Percentiles rank a stretch among this genome's conserved stretches.
Conservation (phyloP, 495 filamentous ascomycete species). For the Rhizodiscina lignyota region DNA sequence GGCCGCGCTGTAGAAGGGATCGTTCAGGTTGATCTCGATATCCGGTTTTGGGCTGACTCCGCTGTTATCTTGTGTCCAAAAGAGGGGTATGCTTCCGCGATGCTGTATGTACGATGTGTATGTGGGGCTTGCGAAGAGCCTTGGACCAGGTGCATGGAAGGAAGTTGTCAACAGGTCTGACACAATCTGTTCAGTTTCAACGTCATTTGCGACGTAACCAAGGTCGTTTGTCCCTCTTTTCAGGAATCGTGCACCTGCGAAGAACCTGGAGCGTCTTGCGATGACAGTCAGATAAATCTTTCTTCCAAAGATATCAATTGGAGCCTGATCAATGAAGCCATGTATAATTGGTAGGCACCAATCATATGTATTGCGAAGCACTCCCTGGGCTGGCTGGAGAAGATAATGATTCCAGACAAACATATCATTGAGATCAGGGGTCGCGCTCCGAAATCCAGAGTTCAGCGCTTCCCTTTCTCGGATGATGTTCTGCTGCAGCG, state of each 20-base stretch:
- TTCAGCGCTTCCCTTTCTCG: constrained; percentile 54
- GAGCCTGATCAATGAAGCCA: constrained; percentile 74
- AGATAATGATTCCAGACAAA: constrained; percentile 96
- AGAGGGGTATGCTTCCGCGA: constrained; percentile 86
- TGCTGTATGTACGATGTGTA: constrained; percentile 97
- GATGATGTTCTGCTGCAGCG: constrained; percentile 83
- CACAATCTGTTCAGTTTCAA: constrained; percentile 98
- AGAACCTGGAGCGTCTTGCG: constrained; percentile 78
- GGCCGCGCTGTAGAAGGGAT: constrained; percentile 93
- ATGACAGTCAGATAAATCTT: constrained; percentile 84
- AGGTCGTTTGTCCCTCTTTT: constrained; percentile 92
- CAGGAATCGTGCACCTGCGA: constrained; percentile 85
- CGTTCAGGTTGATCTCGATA: constrained; percentile 83
- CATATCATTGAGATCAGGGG: constrained; percentile 71
- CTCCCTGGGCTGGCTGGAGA: constrained; percentile 52
- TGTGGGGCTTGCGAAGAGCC: constrained; percentile 69
- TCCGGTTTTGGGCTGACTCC: constrained; percentile 91
- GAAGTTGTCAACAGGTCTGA: constrained; percentile 86
- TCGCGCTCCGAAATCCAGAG: constrained; percentile 39
- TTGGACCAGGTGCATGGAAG: constrained; percentile 80
- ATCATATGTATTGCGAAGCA: constrained; percentile 67
- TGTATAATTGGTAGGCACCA: constrained; percentile 96
- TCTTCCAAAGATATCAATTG: constrained; percentile 36
- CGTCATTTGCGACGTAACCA: constrained; percentile 95
- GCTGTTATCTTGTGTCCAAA: constrained; percentile 95